Evolutionary conservation across 2,329 filamentous ascomycete species (phyloP).

Genomic region (Pestalotiopsis sp.): DNA sequence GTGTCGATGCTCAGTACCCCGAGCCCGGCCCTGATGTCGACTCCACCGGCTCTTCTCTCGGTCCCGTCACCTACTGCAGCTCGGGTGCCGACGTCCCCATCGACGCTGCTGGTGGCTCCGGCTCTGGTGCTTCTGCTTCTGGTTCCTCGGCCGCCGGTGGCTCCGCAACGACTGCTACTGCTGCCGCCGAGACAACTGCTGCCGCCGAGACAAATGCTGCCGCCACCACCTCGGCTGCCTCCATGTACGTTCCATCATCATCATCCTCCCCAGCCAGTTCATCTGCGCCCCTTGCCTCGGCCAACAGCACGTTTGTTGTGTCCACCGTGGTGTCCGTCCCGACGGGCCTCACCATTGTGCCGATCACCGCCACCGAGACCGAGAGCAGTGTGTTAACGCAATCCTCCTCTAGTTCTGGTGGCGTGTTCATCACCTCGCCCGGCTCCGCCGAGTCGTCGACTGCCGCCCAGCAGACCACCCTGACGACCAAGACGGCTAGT

Average conservation of each 20-base stretch:
- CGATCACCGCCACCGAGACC: constrained; percentile 18
- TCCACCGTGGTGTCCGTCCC: constrained; percentile 1
- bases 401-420: constrained; percentile 36
- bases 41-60: constrained; percentile 34
- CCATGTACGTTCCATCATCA: constrained; percentile 22
- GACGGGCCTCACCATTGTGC: constrained; percentile 21
- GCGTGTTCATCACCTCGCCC: constrained; percentile 41
- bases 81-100: constrained; percentile 29
- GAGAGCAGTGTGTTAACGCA: constrained; percentile 11
- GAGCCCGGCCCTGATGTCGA: constrained; percentile 59
- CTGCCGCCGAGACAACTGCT: neutral
- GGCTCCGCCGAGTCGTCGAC: constrained; percentile 21
- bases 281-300: neutral
- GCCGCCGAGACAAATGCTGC: neutral
- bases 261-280: constrained; percentile 10
- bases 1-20: constrained; percentile 63
- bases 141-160: constrained; percentile 20
- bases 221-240: constrained; percentile 15
- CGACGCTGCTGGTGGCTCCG: constrained; percentile 28
- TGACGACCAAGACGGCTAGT: constrained; percentile 1
- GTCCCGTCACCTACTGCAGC: constrained; percentile 24
- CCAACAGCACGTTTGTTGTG: constrained; percentile 1
- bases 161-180: constrained; percentile 14
- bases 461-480: constrained; percentile 18
- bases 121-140: constrained; percentile 26